These are phyloP conservation scores for Diaporthe longicolla DNA, from an alignment of 2,329 filamentous ascomycete species.

Conservation along the genomic window DNA sequence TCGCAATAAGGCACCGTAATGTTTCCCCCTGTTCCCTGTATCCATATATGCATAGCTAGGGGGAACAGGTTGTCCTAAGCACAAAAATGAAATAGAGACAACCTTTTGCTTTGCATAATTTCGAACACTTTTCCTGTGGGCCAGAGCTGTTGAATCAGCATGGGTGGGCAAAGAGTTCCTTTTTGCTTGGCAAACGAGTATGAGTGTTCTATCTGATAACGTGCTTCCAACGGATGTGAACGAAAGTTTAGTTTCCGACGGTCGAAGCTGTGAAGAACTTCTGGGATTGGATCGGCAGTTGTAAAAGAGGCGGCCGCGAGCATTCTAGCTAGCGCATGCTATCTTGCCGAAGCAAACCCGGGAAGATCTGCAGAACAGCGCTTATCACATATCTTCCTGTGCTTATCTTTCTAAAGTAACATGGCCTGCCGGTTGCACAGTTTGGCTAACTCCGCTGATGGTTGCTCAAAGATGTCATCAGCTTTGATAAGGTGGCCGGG, in stretches of 20 bases:
- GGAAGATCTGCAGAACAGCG: slow-evolving; percentile 22
- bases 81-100: not conserved
- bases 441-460: slow-evolving; percentile 8
- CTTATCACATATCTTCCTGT: slow-evolving; percentile 14
- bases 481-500: slow-evolving; percentile 30
- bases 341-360: slow-evolving; percentile 27
- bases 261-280: not conserved
- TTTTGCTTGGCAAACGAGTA: no score
- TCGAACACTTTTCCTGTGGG: not conserved
- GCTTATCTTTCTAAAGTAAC: slow-evolving; percentile 28
- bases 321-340: not conserved
- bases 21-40: not conserved
- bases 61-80: not conserved
- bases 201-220: not conserved
- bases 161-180: not conserved
- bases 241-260: slow-evolving; percentile 11
- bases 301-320: not conserved
- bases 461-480: slow-evolving; percentile 4
- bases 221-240: not conserved
- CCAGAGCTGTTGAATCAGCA: not conserved
- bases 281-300: slow-evolving; percentile 13
- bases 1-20: not conserved
- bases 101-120: not conserved
- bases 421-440: not conserved
- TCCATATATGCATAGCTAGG: not conserved